Conservation (phyloP, 192 early-diverging fungal genomes). For the Rhizophlyctis rosea region DNA sequence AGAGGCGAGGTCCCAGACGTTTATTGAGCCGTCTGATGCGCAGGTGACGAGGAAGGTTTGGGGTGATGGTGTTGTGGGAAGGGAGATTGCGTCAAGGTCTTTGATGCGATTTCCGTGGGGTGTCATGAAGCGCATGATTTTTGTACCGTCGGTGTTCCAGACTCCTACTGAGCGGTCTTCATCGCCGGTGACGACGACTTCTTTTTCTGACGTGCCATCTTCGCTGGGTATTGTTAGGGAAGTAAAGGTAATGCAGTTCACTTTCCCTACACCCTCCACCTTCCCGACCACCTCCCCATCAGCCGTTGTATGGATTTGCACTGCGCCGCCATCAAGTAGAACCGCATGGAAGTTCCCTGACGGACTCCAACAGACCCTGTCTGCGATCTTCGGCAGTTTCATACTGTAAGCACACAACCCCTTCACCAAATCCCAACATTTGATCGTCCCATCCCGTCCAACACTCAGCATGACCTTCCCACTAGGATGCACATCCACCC, state of each 20-base stretch:
- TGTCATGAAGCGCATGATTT: slow-evolving; percentile 20
- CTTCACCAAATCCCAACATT: slow-evolving; percentile 48
- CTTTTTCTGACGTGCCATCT: slow-evolving; percentile 1
- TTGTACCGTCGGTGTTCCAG: slow-evolving; percentile 12
- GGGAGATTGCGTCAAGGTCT: slow-evolving; percentile 33
- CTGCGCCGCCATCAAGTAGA: slow-evolving; percentile 27
- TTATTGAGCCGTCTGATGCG: slow-evolving; percentile 44
- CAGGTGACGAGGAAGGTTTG: slow-evolving; percentile 37
- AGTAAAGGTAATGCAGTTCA: slow-evolving; percentile 30
- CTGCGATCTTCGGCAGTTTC: slow-evolving; percentile 27
- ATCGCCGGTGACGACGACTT: slow-evolving; percentile 33
- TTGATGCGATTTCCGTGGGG: slow-evolving; percentile 44
- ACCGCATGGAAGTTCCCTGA: slow-evolving; percentile 36
- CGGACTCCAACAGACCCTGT: slow-evolving; percentile 37
- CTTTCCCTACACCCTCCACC: slow-evolving; percentile 17
- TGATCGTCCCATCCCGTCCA: slow-evolving; percentile 40
- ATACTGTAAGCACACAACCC: slow-evolving; percentile 41
- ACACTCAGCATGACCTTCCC: slow-evolving; percentile 92
- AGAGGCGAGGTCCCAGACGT: slow-evolving; percentile 42
- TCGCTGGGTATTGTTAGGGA: not conserved
- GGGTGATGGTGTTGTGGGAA: not conserved
- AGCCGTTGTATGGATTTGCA: slow-evolving; percentile 28
- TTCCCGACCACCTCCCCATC: slow-evolving; percentile 22
- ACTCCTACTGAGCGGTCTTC: slow-evolving; percentile 38
- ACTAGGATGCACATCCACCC: slow-evolving; percentile 88